These are phyloP conservation scores for Suillus paluster DNA, from an alignment of 768 basidiomycete species.

Conservation along the genomic window DNA sequence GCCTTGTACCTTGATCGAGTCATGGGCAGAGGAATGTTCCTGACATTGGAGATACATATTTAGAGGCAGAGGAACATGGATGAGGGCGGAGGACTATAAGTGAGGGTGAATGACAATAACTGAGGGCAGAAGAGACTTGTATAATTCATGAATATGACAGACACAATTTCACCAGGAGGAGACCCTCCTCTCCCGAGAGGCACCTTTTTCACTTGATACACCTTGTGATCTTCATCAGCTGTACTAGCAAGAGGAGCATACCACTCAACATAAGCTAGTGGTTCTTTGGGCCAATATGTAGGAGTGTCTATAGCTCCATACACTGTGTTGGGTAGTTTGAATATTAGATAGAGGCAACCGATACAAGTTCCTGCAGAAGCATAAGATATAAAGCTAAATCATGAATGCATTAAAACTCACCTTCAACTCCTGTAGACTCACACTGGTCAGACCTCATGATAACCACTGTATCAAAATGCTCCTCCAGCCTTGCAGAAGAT, in stretches of 20 bases:
- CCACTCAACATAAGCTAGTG: slow-evolving; percentile 18
- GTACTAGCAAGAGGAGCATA: not conserved
- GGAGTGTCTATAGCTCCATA: not conserved
- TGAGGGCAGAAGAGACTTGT: too few relatives aligned
- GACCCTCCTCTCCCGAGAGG: not conserved
- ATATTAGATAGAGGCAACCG: slow-evolving; percentile 7
- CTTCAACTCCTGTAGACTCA: slow-evolving; percentile 9
- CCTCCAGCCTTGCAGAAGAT: slow-evolving; percentile 2
- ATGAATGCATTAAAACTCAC: slow-evolving; percentile 2
- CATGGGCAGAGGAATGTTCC: too few relatives aligned
- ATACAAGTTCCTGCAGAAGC: slow-evolving; percentile 2
- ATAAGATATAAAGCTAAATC: not conserved
- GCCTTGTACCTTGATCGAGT: too few relatives aligned
- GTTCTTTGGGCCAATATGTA: slow-evolving; percentile 10
- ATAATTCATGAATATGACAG: too few relatives aligned
- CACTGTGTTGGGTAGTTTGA: slow-evolving; percentile 6
- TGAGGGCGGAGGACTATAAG: too few relatives aligned
- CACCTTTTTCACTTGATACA: slow-evolving; percentile 13
- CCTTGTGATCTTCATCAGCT: slow-evolving; percentile 8
- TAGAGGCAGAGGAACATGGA: too few relatives aligned
- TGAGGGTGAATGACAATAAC: too few relatives aligned
- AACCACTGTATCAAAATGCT: slow-evolving; percentile 4
- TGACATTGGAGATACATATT: too few relatives aligned
- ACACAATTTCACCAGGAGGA: slow-evolving; percentile 8
- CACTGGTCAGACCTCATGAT: not conserved